These are phyloP conservation scores for Candida neerlandica DNA, from an alignment of 1,139 yeast species.

Conservation along the genomic window DNA sequence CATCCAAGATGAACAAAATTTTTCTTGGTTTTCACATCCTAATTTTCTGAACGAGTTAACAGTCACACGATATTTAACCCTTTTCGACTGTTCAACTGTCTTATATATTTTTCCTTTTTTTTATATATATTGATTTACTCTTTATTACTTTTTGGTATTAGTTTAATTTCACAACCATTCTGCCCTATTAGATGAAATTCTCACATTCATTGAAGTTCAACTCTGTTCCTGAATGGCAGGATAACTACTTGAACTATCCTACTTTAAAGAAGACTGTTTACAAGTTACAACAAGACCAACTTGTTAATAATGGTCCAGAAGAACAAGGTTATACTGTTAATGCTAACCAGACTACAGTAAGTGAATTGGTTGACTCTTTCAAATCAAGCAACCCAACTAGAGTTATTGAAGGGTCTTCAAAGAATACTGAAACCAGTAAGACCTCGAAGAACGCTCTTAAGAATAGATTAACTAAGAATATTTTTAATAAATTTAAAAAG, in stretches of 20 bases:
- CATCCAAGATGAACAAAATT: not conserved
- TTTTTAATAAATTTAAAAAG: slow-evolving; percentile 10
- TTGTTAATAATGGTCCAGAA: slow-evolving; percentile 23
- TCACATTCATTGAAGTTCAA: slow-evolving; percentile 74
- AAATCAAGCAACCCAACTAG: not conserved
- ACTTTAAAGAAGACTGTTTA: slow-evolving; percentile 64
- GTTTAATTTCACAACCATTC: not conserved
- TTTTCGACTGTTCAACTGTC: not conserved
- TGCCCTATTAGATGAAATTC: slow-evolving; percentile 63
- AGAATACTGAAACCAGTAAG: slow-evolving; percentile 1
- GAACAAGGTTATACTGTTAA: slow-evolving; percentile 29
- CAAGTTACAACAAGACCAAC: slow-evolving; percentile 42
- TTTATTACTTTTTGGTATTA: not conserved
- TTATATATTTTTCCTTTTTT: not conserved
- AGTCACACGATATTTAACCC: slow-evolving; percentile 5
- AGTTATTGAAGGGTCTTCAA: slow-evolving; percentile 1
- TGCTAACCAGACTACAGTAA: slow-evolving; percentile 26
- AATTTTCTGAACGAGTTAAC: not conserved
- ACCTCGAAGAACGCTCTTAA: slow-evolving; percentile 8
- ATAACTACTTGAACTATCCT: slow-evolving; percentile 66
- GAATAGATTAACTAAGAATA: slow-evolving; percentile 16
- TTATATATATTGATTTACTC: not conserved
- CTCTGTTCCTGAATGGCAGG: slow-evolving; percentile 82
- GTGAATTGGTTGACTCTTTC: slow-evolving; percentile 28
- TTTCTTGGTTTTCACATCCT: slow-evolving; percentile 2